Evolutionary conservation across 2,329 filamentous ascomycete species (phyloP).

Genomic region (Xylaria sp.): DNA sequence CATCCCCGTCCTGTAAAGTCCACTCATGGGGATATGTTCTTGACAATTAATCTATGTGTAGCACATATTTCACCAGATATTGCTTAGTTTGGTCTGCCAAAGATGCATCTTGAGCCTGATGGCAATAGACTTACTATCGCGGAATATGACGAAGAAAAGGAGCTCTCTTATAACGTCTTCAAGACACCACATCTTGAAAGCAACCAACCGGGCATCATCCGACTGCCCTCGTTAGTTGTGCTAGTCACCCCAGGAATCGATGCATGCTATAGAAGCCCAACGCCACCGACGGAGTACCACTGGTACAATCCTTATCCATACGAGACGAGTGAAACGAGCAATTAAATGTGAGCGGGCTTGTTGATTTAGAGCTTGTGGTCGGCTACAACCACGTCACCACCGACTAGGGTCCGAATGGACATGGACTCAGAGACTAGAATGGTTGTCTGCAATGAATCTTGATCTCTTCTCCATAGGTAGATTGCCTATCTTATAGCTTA

Average conservation of each 20-base stretch:
- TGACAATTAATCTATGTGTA: neutral
- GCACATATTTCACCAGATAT: neutral
- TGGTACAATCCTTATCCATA: neutral
- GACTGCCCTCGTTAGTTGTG: neutral
- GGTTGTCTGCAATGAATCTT: neutral
- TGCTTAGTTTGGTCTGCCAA: neutral
- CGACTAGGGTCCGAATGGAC: constrained; percentile 57
- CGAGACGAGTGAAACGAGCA: neutral
- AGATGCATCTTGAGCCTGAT: neutral
- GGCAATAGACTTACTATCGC: neutral
- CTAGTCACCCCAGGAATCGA: neutral
- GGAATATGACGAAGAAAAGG: neutral
- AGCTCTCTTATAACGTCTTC: too few relatives aligned
- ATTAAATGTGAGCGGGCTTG: constrained; percentile 23
- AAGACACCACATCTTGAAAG: neutral
- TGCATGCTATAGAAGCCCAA: neutral
- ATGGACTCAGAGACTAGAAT: neutral
- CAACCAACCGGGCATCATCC: neutral
- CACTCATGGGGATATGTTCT: neutral
- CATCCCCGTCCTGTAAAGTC: neutral
- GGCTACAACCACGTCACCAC: constrained; percentile 68
- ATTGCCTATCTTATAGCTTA: constrained; percentile 52
- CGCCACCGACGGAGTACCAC: neutral
- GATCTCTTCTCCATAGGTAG: too few relatives aligned
- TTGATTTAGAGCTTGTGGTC: constrained; percentile 62